A percentile compares a stretch with the other conserved stretches of the same genome.
phyloP scores from a whole-genome alignment of 148 eudicot species.

The Vaccinium darrowii region DNA sequence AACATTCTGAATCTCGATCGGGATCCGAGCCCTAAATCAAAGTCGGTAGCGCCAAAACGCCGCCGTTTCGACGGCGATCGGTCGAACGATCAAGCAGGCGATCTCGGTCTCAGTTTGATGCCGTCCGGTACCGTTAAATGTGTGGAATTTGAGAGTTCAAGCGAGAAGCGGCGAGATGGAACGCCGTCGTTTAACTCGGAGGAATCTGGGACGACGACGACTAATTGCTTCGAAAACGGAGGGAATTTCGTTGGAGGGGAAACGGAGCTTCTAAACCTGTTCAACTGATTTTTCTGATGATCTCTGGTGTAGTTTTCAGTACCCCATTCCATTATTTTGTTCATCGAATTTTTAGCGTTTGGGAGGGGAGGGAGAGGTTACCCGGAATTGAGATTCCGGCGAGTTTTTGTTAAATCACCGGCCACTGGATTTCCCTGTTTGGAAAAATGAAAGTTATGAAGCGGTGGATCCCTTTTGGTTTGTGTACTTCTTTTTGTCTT shows the following conservation, averaged over 20 bases:
- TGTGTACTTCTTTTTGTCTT: neutral
- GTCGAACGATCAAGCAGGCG: slow-evolving; percentile 24
- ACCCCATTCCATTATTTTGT: neutral
- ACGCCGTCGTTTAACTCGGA: slow-evolving; percentile 69
- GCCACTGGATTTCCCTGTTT: slow-evolving; percentile 61
- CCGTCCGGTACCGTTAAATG: slow-evolving; percentile 19
- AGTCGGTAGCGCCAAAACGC: slow-evolving; percentile 28
- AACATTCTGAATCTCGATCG: slow-evolving; percentile 18
- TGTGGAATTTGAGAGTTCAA: neutral
- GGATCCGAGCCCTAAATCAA: slow-evolving; percentile 22
- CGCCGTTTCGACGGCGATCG: slow-evolving; percentile 25
- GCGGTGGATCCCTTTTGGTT: slow-evolving; percentile 34
- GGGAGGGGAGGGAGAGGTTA: neutral
- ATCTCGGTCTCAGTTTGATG: slow-evolving; percentile 43
- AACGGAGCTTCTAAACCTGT: slow-evolving; percentile 44
- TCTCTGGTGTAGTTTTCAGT: neutral
- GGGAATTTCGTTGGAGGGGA: slow-evolving; percentile 16
- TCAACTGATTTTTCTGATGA: slow-evolving; percentile 23
- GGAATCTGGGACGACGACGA: slow-evolving; percentile 68
- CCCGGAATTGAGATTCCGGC: slow-evolving; percentile 30
- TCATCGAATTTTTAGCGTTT: neutral
- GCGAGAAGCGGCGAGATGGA: slow-evolving; percentile 36
- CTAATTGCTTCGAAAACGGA: slow-evolving; percentile 43
- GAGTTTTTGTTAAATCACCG: slow-evolving; percentile 44
- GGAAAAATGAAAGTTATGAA: slow-evolving; percentile 57